Evolutionary conservation across 2,329 filamentous ascomycete genomes (phyloP), one percentile per base, ranked within the genome.

Genomic region (Alternaria tenuissima): DNA sequence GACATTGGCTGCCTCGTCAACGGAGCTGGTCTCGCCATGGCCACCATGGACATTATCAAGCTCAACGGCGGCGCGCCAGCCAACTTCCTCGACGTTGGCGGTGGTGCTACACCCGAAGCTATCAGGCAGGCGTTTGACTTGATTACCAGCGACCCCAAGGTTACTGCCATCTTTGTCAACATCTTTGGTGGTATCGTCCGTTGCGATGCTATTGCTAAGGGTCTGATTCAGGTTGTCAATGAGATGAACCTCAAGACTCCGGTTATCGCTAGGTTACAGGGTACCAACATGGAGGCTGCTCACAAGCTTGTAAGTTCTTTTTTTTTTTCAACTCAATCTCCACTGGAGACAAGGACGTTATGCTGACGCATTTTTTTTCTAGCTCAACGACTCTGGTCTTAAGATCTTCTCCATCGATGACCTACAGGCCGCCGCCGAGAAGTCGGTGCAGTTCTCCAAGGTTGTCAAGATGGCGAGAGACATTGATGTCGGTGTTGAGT

Each of bases 11-110:
- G 95, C 86, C 87, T 98, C 62, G 95, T 99, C 85, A 99, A 99
- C 85, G 95, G 95, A 80, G 95, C 95, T 76, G 95, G 95, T 85
- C 91, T 99, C 70, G 95, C 95, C 83, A 99, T 99, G 95, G 95
- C 95, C 66, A 99, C 95, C 80, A 99, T 99, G 95, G 95, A 99
- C 82, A 98, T 99, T 82, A 99, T 99, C 88, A 98, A 99, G 89
- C 88, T 99, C 66, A 99, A 98, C 84, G 95, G 95, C 73, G 95
- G 95, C 67, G 86, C 88, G 78, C 95, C 95, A 65, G 95, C 95
- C 74, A 99, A 99, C 89, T 99, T 99, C 89, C 87, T 99, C 73
- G 95, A 99, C 80, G 95, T 99, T 72, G 95, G 95, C 78, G 95
- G 95, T 80, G 95, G 95, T 85, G 95, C 95, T 71, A 99, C 95